Evolutionary conservation across 768 basidiomycete species (phyloP).

Genomic region (Auricularia auricula-judae): DNA sequence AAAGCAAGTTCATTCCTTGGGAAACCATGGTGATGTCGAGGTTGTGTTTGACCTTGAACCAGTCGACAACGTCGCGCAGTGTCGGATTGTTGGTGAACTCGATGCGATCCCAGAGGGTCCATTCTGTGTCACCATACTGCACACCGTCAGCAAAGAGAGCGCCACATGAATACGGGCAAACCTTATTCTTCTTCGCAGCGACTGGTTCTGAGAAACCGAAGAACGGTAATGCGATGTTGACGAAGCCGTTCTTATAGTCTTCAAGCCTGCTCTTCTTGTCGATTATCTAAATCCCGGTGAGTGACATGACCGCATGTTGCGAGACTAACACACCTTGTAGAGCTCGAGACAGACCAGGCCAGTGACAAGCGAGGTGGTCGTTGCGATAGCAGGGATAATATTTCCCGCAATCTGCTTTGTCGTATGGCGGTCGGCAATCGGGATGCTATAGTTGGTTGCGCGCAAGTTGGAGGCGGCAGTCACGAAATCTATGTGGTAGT

Average conservation of each 20-base stretch:
- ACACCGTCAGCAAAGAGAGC: too few relatives aligned
- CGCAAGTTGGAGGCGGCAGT: slow-evolving; percentile 95
- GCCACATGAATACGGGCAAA: slow-evolving; percentile 5
- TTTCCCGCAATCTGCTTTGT: slow-evolving; percentile 98
- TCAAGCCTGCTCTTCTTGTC: slow-evolving; percentile 91
- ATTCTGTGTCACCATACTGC: slow-evolving; percentile 68
- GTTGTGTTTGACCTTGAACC: slow-evolving; percentile 76
- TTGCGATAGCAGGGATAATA: slow-evolving; percentile 99
- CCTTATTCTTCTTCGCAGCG: slow-evolving; percentile 74
- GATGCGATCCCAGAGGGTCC: slow-evolving; percentile 98
- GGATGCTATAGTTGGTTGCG: slow-evolving; percentile 89
- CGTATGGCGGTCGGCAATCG: slow-evolving; percentile 73
- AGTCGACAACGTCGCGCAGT: slow-evolving; percentile 69
- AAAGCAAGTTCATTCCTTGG: slow-evolving; percentile 95
- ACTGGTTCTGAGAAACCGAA: slow-evolving; percentile 99
- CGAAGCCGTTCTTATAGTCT: slow-evolving; percentile 95
- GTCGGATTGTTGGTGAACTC: slow-evolving; percentile 86
- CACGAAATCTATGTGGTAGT: slow-evolving; percentile 98
- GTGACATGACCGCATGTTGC: neutral
- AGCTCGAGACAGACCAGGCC: slow-evolving; percentile 92
- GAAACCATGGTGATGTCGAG: slow-evolving; percentile 93
- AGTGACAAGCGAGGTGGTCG: slow-evolving; percentile 89
- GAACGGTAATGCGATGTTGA: slow-evolving; percentile 96
- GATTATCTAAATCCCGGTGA: slow-evolving; percentile 54
- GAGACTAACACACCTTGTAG: slow-evolving; percentile 63